Conservation (phyloP, 371 early-diverging fungal genomes). For the Mucor lusitanicus region DNA sequence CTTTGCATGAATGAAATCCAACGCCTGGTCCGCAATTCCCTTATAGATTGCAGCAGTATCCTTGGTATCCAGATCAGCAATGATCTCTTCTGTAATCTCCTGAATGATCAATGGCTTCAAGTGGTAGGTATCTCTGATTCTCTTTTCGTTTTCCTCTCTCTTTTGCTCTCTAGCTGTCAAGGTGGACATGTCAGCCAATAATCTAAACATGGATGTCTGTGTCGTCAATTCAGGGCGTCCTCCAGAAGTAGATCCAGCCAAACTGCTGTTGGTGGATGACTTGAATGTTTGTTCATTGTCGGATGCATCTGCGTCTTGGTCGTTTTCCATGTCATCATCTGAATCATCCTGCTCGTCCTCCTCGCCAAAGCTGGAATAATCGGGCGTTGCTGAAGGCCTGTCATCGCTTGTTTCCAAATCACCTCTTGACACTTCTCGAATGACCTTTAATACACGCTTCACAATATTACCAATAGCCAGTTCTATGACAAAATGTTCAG, state of each 20-base stretch:
- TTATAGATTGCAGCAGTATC: slow-evolving; percentile 49
- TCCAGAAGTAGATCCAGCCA: slow-evolving; percentile 40
- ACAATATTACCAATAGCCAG: slow-evolving; percentile 87
- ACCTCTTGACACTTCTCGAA: slow-evolving; percentile 71
- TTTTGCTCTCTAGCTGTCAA: slow-evolving; percentile 27
- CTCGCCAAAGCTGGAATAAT: slow-evolving; percentile 6
- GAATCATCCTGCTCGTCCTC: neutral
- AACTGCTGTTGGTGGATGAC: slow-evolving; percentile 4
- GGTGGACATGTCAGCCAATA: slow-evolving; percentile 54
- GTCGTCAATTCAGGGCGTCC: slow-evolving; percentile 29
- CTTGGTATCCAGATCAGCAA: slow-evolving; percentile 73
- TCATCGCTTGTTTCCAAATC: slow-evolving; percentile 36
- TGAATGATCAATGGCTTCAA: slow-evolving; percentile 79
- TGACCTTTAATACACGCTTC: slow-evolving; percentile 81
- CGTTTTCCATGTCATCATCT: neutral
- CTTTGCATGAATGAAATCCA: slow-evolving; percentile 90
- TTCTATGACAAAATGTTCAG: slow-evolving; percentile 47
- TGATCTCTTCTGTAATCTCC: slow-evolving; percentile 82
- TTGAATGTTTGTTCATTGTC: neutral
- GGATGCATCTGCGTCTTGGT: neutral
- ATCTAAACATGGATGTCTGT: slow-evolving; percentile 66
- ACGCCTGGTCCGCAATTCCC: slow-evolving; percentile 77
- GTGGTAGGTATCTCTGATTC: slow-evolving; percentile 32
- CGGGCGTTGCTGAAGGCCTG: slow-evolving; percentile 1
- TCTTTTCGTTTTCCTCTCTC: slow-evolving; percentile 31